Base-by-base conservation (phyloP, 768 basidiomycete species). In the Leccinum sublutescens region DNA sequence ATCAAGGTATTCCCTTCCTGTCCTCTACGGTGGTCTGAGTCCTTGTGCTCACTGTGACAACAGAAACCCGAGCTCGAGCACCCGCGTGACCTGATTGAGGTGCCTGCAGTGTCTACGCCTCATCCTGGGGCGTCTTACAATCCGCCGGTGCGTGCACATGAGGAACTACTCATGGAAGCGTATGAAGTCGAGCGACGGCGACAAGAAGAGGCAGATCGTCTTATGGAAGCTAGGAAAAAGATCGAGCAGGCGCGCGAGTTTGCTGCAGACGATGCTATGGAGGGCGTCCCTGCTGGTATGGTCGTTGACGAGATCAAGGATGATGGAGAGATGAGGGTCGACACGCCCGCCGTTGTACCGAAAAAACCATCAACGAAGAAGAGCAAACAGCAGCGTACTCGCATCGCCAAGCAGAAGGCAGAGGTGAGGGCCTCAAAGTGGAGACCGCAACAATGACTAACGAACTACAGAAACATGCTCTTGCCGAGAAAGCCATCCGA, bases 81-180 rank as follows among this genome's bases (percentile, higher is more conserved):
- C 55, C 79, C 80, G 0, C 80, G 82, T 43, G 66, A 82, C 21
- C 57, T 71, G 21, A 92, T 92, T 59, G 78, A 81, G 9, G 63
- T 89, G 0, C 84, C 88, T 1, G 88, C 91, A 1, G 82, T 93
- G 1, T 65, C 77, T 1, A 75, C 85, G 3, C 95, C 95, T 0
- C 91, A 91, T 63, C 85, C 84, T 33, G 95, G 95, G 19, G 82
- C 88, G 3, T 95, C 93, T 17, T 98, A 98, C 70, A 97, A 97
- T 69, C 95, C 95, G 0, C 85, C 86, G 0, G 84, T 82, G 1
- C 79, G 82, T 4, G 85, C 87, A 0, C 91, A 96, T 64, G 81
- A 84, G 52, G 84, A 85, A 52, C 82, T 96, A 5, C 69, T 98
- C 21, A 75, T 81, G 12, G 74, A 82, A 53, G 95, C 93, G 0